Base-by-base conservation (phyloP, 2,329 filamentous ascomycete genomes). In the Alternaria sp. region DNA sequence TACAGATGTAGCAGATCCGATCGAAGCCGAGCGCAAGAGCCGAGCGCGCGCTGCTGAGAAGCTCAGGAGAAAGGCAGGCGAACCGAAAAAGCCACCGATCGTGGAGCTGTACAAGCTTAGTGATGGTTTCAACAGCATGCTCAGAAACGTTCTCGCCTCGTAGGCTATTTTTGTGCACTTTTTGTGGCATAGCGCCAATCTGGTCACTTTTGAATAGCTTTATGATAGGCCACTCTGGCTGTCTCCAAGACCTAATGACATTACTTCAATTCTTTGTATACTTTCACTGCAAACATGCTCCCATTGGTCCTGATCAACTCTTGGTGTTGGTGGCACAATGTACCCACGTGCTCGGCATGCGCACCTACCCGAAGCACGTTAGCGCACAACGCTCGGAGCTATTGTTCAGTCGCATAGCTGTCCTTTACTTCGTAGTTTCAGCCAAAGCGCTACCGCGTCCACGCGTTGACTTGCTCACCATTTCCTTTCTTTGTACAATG, bases 1-100 rank as follows among this genome's bases (percentile, higher is more conserved):
- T n/a, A 90, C 92, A 55, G 92, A 96, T 56, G 89, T 93, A 58
- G 78, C 91, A 60, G 93, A 98, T 72, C 93, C 94, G 1, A 96
- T 99, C 65, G 88, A 88, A 62, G 91, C 91, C 5, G 95, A 98
- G 81, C 83, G 94, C 59, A 90, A 88, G 71, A 84, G 92, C 60
- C 84, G 94, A 63, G 85, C 87, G 8, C 91, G 89, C 81, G 87
- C 85, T 67, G 91, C 93, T 72, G 93, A 97, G 73, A 86, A 90
- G 59, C 82, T 99, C 52, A 85, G 92, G 63, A 84, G 92, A 52
- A 89, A 86, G 41, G 92, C 93, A 1, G 93, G 93, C 31, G 92
- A 97, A 80, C 93, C 93, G 1, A 81, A 83, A 51, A 97, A 97
- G 80, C 93, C 93, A 3, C 79, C 82, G 2, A 86, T 97, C n/a